Conservation (phyloP, 169 alveolate species). For the Plasmodium berghei region DNA sequence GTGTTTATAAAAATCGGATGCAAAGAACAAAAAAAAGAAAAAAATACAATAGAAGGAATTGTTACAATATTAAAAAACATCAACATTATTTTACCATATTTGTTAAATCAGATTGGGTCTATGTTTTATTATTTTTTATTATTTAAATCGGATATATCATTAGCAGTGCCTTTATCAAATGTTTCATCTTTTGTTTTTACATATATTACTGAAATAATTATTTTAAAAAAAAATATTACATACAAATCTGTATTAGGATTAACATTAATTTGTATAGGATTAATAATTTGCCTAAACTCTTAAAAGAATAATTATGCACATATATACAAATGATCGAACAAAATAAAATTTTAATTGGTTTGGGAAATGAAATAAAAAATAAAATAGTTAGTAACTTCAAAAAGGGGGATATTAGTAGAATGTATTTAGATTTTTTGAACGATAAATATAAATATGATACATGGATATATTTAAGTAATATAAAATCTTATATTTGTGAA, state of each 20-base stretch:
- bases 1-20: constrained; percentile 60
- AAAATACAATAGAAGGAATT: constrained; percentile 8
- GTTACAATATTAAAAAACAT: constrained; percentile 6
- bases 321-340: constrained; percentile 5
- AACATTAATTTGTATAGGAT: constrained; percentile 10
- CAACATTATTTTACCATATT: constrained; percentile 30
- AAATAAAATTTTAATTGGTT: constrained; percentile 24
- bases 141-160: constrained; percentile 34
- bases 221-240: constrained; percentile 21
- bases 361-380: constrained; percentile 66
- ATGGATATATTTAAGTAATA: constrained; percentile 55
- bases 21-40: constrained; percentile 1
- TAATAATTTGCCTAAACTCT: constrained; percentile 18
- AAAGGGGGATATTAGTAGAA: constrained; percentile 53
- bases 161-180: constrained; percentile 67
- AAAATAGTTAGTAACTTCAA: background rate
- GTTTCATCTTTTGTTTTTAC: constrained; percentile 44
- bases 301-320: background rate
- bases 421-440: constrained; percentile 33
- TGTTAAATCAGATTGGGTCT: constrained; percentile 67
- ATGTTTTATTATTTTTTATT: constrained; percentile 59
- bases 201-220: constrained; percentile 44
- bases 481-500: constrained; percentile 41
- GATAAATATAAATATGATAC: constrained; percentile 49
- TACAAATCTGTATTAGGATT: constrained; percentile 51